phyloP scores from a whole-genome alignment of 495 filamentous ascomycete genomes.

The Glonium stellatum region DNA sequence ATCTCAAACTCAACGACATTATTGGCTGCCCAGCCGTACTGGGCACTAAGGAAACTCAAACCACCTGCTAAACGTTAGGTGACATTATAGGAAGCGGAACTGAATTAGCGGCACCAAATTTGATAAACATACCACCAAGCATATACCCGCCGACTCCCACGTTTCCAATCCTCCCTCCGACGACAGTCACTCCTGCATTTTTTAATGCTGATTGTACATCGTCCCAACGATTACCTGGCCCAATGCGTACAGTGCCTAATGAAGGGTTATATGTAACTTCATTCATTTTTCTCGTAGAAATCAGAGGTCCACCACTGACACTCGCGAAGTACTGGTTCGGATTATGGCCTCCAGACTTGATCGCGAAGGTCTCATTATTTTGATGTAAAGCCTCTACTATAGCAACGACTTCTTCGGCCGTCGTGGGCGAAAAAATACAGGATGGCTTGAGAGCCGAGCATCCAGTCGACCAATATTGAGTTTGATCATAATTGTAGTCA shows the following conservation, averaged over 20 bases:
- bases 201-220: constrained; percentile 13
- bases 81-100: constrained; percentile 28
- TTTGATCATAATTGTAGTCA: constrained; percentile 14
- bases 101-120: too few relatives aligned
- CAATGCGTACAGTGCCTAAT: constrained; percentile 12
- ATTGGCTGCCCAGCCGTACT: constrained; percentile 48
- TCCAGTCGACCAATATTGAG: constrained; percentile 18
- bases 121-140: constrained; percentile 16
- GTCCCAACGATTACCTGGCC: constrained; percentile 19
- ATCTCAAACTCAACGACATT: constrained; percentile 45
- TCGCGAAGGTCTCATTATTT: constrained; percentile 20
- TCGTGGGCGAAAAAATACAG: constrained; percentile 18
- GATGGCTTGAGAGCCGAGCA: constrained; percentile 18
- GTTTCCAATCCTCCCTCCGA: constrained; percentile 20
- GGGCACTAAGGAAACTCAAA: constrained; percentile 25
- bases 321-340: constrained; percentile 18
- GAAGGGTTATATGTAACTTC: constrained; percentile 12
- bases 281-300: constrained; percentile 20
- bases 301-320: constrained; percentile 22
- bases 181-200: constrained; percentile 14
- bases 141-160: constrained; percentile 23
- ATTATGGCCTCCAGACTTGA: constrained; percentile 23
- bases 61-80: constrained; percentile 28
- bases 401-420: constrained; percentile 16
- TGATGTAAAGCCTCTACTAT: constrained; percentile 12